Evolutionary conservation across 257 asterid species (phyloP).

Genomic region (Rehmannia glutinosa): DNA sequence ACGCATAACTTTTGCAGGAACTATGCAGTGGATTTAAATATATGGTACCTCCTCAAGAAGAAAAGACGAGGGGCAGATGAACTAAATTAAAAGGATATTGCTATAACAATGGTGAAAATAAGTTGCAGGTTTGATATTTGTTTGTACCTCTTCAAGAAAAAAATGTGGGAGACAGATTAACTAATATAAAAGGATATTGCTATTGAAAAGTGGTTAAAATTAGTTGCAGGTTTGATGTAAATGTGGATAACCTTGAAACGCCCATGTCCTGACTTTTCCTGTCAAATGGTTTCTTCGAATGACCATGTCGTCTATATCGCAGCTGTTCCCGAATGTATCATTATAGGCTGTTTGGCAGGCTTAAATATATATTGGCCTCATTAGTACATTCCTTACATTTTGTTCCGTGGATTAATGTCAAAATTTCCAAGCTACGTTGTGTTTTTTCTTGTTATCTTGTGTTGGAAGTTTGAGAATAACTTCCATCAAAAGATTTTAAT

Average conservation of each 20-base stretch:
- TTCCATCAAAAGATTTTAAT: not conserved
- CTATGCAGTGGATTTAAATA: not conserved
- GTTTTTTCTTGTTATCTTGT: not conserved
- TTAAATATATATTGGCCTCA: not conserved
- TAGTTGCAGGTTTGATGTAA: not conserved
- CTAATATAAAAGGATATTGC: not conserved
- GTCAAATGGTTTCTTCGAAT: not conserved
- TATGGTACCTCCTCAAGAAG: not conserved
- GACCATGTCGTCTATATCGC: not conserved
- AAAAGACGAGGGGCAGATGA: not conserved
- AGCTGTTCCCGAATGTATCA: not conserved
- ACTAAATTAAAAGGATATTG: not conserved
- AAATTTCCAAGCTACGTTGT: not conserved
- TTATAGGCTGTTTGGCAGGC: not conserved
- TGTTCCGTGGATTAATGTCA: not conserved
- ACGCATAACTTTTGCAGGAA: not conserved
- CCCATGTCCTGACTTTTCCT: not conserved
- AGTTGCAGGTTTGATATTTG: not conserved
- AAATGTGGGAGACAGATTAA: not conserved
- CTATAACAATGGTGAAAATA: not conserved
- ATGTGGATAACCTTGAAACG: not conserved
- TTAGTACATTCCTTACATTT: not conserved
- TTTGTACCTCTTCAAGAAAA: not conserved
- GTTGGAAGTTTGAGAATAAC: not conserved
- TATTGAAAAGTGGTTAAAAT: not conserved